These are phyloP conservation scores for Parastagonospora avenae DNA, from an alignment of 2,329 filamentous ascomycete genomes.

Conservation along the genomic window DNA sequence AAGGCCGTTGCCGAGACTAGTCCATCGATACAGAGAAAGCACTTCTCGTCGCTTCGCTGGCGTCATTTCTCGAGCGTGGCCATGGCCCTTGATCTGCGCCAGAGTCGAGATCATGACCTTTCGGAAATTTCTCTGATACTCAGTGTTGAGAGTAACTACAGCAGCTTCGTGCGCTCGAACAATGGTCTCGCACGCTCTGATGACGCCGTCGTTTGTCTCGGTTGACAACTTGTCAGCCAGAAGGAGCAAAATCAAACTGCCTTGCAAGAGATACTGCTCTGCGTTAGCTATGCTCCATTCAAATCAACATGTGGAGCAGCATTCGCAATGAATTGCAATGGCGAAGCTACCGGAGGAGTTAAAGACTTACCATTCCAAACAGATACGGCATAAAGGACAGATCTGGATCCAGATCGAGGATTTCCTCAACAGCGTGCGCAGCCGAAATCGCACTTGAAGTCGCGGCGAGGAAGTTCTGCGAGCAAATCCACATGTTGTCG, in stretches of 20 bases:
- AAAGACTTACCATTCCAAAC: slow-evolving; percentile 73
- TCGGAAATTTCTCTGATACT: slow-evolving; percentile 73
- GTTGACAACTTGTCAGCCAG: slow-evolving; percentile 88
- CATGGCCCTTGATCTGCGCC: slow-evolving; percentile 45
- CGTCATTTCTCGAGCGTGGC: slow-evolving; percentile 44
- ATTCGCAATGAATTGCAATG: background rate
- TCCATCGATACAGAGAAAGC: slow-evolving; percentile 62
- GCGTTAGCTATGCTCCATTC: slow-evolving; percentile 6
- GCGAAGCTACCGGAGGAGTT: too few species aligned
- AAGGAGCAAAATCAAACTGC: slow-evolving; percentile 82
- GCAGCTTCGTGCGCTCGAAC: slow-evolving; percentile 93
- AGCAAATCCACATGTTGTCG: slow-evolving; percentile 91
- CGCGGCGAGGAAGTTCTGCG: slow-evolving; percentile 81
- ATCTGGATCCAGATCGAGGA: slow-evolving; percentile 87
- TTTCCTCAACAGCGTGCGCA: slow-evolving; percentile 82
- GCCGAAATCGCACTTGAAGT: slow-evolving; percentile 88
- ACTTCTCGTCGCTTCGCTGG: slow-evolving; percentile 52
- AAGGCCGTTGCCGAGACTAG: slow-evolving; percentile 48
- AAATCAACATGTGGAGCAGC: background rate
- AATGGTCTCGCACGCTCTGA: slow-evolving; percentile 89
- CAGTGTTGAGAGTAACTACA: slow-evolving; percentile 90
- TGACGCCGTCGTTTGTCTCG: slow-evolving; percentile 81
- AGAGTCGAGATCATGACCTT: slow-evolving; percentile 56
- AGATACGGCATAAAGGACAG: slow-evolving; percentile 97
- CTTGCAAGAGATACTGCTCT: slow-evolving; percentile 75